Evolutionary conservation across 208 protist species (phyloP), one percentile per base, ranked within the genome.

Genomic region (Phytomonas francai): DNA sequence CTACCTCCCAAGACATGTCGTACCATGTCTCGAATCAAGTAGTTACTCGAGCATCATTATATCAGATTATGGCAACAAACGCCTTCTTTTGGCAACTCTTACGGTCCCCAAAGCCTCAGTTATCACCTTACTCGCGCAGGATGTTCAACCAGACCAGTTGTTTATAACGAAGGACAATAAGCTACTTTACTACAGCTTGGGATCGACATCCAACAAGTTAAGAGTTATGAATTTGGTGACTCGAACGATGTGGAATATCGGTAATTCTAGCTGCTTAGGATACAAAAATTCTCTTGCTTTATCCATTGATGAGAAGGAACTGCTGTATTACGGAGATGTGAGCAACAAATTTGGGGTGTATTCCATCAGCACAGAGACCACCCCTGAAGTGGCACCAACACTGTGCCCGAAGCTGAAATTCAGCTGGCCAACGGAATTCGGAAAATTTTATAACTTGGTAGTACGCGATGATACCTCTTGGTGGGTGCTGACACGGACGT

Each of bases 1-100:
- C 12, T 19, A 0, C 54, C 32, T 14, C 29, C 67, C 67, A 28
- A 28, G 30, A 19, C 11, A 27, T 51, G 58, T 70, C 31, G 3
- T 56, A 8, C 19, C 65, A 54, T 54, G 22, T 54, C 7, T 54
- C 19, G 11, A 54, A 12, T 54, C 45, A 25, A 54, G 45, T 25
- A 19, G 25, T 25, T 54, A 12, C 8, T 25, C 19, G 45, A 54
- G 45, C 25, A 25, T 54, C 19, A 22, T 54, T 7, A 54, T 68
- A 70, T 57, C 3, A 73, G 12, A 71, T 80, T 39, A 64, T 63
- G 59, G 73, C 68, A 11, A 51, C 68, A 0, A 67, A 54, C n/a
- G 68, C 68, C 4, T 68, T 72, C 63, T 8, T 12, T 12, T 39
- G 12, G 29, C 59, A 22, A 39, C 27, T 25, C 19, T 36, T 36